Evolutionary conservation across 768 basidiomycete species (phyloP).

Genomic region (Xerocomellus amylosporus): DNA sequence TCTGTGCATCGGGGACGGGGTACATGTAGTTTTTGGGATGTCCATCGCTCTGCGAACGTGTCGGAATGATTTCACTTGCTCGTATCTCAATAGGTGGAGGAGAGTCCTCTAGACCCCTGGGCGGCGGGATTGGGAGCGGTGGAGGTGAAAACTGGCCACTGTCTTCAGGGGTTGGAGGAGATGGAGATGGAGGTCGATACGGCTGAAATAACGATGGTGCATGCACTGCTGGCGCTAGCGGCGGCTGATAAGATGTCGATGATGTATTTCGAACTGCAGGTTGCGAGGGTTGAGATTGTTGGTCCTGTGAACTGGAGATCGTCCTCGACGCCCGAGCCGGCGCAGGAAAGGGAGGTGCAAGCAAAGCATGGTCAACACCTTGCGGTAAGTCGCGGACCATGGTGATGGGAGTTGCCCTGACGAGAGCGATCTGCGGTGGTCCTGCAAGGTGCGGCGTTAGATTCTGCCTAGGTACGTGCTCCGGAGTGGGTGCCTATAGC

Average conservation of each 20-base stretch:
- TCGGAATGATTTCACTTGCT: slow-evolving; percentile 25
- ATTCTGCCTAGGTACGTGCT: slow-evolving; percentile 13
- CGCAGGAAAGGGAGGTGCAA: slow-evolving; percentile 28
- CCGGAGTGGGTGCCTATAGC: slow-evolving; percentile 21
- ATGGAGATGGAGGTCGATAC: slow-evolving; percentile 22
- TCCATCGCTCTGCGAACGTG: slow-evolving; percentile 13
- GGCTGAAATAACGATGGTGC: slow-evolving; percentile 26
- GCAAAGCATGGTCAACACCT: slow-evolving; percentile 22
- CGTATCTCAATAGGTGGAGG: slow-evolving; percentile 24
- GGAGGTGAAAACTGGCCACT: slow-evolving; percentile 27
- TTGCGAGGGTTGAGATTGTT: slow-evolving; percentile 14
- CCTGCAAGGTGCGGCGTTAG: slow-evolving; percentile 10
- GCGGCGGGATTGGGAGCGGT: slow-evolving; percentile 30
- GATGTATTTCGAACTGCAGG: slow-evolving; percentile 8
- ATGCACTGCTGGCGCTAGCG: slow-evolving; percentile 4
- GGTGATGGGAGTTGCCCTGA: slow-evolving; percentile 29
- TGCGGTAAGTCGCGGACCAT: slow-evolving; percentile 23
- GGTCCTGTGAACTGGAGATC: slow-evolving; percentile 24
- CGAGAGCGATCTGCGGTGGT: slow-evolving; percentile 31
- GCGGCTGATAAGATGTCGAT: slow-evolving; percentile 17
- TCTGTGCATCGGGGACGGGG: slow-evolving; percentile 16
- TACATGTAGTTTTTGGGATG: background rate
- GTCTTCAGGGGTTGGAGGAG: slow-evolving; percentile 15
- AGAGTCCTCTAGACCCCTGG: slow-evolving; percentile 23
- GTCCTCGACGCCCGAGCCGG: slow-evolving; percentile 25